These are phyloP conservation scores for Castanea crenata DNA, from an alignment of 306 rosid genomes.

Conservation along the genomic window DNA sequence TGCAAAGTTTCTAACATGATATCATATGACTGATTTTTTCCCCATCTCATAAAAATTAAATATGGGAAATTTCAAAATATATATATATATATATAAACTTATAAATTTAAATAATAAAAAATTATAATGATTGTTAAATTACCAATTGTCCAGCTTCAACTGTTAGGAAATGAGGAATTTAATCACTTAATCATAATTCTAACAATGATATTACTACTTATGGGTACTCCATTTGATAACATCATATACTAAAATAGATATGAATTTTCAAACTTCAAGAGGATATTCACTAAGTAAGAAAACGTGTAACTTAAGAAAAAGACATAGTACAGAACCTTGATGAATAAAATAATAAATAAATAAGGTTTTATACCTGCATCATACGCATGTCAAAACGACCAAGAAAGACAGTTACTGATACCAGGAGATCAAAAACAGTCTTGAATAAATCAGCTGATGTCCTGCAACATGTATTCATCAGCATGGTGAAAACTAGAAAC, in stretches of 20 bases:
- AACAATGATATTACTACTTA: background rate
- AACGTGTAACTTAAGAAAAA: background rate
- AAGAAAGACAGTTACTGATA: slow-evolving; percentile 93
- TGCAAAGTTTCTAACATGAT: background rate
- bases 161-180: too few relatives aligned
- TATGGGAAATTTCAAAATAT: background rate
- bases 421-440: slow-evolving; percentile 95
- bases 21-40: background rate
- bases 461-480: slow-evolving; percentile 51
- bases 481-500: slow-evolving; percentile 25
- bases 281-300: background rate
- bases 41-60: background rate
- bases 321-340: background rate
- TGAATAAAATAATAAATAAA: background rate
- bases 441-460: slow-evolving; percentile 99
- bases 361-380: slow-evolving; percentile 80
- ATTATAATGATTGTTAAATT: too few relatives aligned
- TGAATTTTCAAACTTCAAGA: background rate
- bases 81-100: background rate
- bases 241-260: background rate
- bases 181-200: background rate
- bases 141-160: too few relatives aligned
- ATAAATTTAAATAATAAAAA: background rate
- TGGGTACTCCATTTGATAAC: background rate
- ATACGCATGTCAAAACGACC: slow-evolving; percentile 99